Conservation (phyloP, 257 asterid species). For the Fraxinus anomala region DNA sequence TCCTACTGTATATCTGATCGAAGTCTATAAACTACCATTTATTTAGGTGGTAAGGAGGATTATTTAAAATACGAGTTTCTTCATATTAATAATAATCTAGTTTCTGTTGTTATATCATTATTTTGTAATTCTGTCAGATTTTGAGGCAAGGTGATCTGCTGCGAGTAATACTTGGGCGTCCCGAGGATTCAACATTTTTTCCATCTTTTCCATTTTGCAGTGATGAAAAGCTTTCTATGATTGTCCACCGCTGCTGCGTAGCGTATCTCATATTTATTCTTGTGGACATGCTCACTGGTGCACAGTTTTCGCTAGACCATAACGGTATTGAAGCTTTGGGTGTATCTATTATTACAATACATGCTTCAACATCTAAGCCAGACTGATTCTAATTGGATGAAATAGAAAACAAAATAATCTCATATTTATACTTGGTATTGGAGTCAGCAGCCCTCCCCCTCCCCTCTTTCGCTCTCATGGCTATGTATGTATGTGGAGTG, state of each 20-base stretch:
- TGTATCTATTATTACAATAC: slow-evolving; percentile 14
- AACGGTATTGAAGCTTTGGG: slow-evolving; percentile 33
- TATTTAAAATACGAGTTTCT: background rate
- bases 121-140: slow-evolving; percentile 36
- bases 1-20: background rate
- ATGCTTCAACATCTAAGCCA: background rate
- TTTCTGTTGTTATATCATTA: background rate
- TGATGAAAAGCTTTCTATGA: slow-evolving; percentile 42
- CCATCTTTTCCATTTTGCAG: slow-evolving; percentile 43
- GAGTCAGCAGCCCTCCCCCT: background rate
- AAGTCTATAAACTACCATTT: background rate
- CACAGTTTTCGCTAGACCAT: slow-evolving; percentile 6
- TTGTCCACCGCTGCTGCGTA: slow-evolving; percentile 15
- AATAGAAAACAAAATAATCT: slow-evolving; percentile 5
- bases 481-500: no score
- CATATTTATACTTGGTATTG: background rate
- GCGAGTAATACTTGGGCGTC: slow-evolving; percentile 13
- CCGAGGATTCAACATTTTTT: slow-evolving; percentile 34
- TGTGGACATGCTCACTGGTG: slow-evolving; percentile 10
- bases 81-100: background rate
- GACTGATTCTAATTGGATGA: slow-evolving; percentile 15
- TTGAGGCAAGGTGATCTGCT: slow-evolving; percentile 34
- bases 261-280: slow-evolving; percentile 20
- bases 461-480: background rate
- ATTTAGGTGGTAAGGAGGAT: background rate